A percentile compares a stretch with the other conserved stretches of the same genome.
phyloP scores from a whole-genome alignment of 176 grass and related monocot species.

The Phoenix dactylifera region DNA sequence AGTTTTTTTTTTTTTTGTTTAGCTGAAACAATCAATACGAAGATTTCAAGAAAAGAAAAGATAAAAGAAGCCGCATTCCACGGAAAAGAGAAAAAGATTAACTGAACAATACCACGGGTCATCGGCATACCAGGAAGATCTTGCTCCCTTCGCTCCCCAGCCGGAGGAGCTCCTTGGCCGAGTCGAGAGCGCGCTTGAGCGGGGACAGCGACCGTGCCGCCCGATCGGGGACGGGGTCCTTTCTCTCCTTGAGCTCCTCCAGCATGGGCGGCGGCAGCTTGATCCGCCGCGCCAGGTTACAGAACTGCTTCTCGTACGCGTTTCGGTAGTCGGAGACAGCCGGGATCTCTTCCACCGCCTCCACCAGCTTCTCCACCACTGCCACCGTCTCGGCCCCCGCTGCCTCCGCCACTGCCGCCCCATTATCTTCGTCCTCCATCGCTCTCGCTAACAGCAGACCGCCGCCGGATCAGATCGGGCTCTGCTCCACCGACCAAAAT shows the following conservation, averaged over 20 bases:
- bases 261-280: constrained; percentile 20
- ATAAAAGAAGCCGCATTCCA: constrained; percentile 1
- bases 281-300: constrained; percentile 16
- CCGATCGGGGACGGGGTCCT: neutral
- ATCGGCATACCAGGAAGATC: constrained; percentile 12
- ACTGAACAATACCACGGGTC: neutral
- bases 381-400: neutral
- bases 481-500: neutral
- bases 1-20: too few relatives aligned
- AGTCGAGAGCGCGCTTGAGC: constrained; percentile 1
- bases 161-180: constrained; percentile 8
- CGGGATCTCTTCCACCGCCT: constrained; percentile 13
- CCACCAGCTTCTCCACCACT: neutral
- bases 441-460: neutral
- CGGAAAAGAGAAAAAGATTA: neutral
- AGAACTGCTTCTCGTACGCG: constrained; percentile 16
- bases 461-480: neutral
- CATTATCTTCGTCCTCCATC: constrained; percentile 3
- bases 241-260: constrained; percentile 17
- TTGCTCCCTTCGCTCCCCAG: constrained; percentile 16
- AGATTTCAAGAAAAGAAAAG: neutral
- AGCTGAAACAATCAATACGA: too few relatives aligned
- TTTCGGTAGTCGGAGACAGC: constrained; percentile 11
- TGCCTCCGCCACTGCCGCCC: neutral
- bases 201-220: neutral